Conservation (phyloP, 768 basidiomycete genomes). For the Suillus luteus region DNA sequence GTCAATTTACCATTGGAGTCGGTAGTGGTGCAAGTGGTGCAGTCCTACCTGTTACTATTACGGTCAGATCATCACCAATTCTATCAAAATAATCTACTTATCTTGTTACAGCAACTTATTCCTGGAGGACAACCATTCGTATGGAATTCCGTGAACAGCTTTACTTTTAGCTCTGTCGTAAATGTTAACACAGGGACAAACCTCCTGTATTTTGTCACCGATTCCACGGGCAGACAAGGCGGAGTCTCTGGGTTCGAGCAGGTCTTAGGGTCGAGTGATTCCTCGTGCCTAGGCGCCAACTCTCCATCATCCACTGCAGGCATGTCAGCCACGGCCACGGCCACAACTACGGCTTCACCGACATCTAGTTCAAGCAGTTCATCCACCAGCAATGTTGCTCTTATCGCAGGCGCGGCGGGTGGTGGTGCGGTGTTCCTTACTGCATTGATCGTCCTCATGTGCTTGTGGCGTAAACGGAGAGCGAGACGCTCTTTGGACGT, state of each 20-base stretch:
- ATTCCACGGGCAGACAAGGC: slow-evolving; percentile 51
- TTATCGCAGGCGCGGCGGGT: slow-evolving; percentile 50
- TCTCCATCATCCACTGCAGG: slow-evolving; percentile 55
- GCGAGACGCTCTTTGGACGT: slow-evolving; percentile 29
- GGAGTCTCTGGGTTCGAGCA: slow-evolving; percentile 54
- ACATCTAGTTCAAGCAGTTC: slow-evolving; percentile 23
- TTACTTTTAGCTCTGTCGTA: slow-evolving; percentile 51
- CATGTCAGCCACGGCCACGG: not conserved
- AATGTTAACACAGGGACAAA: slow-evolving; percentile 58
- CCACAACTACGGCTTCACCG: slow-evolving; percentile 13
- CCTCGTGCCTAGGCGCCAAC: slow-evolving; percentile 49
- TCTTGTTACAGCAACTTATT: slow-evolving; percentile 51
- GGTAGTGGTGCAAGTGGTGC: slow-evolving; percentile 31
- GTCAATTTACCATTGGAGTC: slow-evolving; percentile 48
- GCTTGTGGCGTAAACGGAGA: slow-evolving; percentile 39
- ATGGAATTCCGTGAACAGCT: slow-evolving; percentile 37
- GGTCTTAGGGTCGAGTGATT: slow-evolving; percentile 49
- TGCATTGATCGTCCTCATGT: slow-evolving; percentile 48
- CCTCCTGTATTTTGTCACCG: slow-evolving; percentile 58
- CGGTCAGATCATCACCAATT: slow-evolving; percentile 36
- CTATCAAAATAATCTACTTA: slow-evolving; percentile 4
- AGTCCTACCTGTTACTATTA: slow-evolving; percentile 53
- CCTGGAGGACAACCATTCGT: slow-evolving; percentile 59
- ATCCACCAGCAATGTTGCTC: slow-evolving; percentile 39
- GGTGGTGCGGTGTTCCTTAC: slow-evolving; percentile 54